A percentile compares a stretch with the other conserved stretches of the same genome.
Conservation (phyloP, 805 yeast species). For the Candida chauliodis region DNA sequence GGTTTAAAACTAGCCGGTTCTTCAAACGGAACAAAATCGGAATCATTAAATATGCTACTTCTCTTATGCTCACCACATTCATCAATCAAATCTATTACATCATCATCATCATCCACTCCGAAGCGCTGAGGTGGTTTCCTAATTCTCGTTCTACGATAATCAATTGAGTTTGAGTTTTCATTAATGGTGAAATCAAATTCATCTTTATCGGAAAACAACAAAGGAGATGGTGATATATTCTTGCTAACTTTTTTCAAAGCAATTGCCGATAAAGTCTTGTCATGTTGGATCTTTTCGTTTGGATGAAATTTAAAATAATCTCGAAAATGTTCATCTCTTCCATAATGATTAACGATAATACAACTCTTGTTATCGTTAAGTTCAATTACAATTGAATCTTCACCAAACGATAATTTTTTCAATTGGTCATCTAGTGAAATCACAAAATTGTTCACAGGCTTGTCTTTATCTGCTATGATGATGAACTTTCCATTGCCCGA, state of each 20-base stretch:
- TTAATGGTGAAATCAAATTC: no score
- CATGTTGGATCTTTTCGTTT: conserved; percentile 4
- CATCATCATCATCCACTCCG: conserved; percentile 3
- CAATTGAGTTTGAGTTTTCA: neutral
- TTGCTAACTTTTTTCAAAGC: neutral
- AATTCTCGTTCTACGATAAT: conserved; percentile 4
- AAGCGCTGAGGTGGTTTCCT: conserved; percentile 4
- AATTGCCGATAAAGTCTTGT: conserved; percentile 3
- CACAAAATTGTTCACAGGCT: conserved; percentile 10
- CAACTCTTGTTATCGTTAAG: conserved; percentile 9
- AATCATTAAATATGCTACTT: conserved; percentile 5
- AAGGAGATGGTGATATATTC: neutral
- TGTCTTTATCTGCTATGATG: conserved; percentile 9
- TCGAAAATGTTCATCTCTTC: conserved; percentile 11
- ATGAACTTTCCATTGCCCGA: conserved; percentile 11
- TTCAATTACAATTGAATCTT: conserved; percentile 13
- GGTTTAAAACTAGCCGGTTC: conserved; percentile 41
- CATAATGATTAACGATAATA: conserved; percentile 11
- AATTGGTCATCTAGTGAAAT: conserved; percentile 12
- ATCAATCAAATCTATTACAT: conserved; percentile 1
- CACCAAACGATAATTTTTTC: conserved; percentile 11
- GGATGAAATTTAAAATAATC: conserved; percentile 10
- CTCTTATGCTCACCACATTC: neutral
- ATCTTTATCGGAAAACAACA: neutral
- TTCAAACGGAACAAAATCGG: conserved; percentile 15